Conservation (phyloP, 345 rosid species). For the Corymbia maculata region DNA sequence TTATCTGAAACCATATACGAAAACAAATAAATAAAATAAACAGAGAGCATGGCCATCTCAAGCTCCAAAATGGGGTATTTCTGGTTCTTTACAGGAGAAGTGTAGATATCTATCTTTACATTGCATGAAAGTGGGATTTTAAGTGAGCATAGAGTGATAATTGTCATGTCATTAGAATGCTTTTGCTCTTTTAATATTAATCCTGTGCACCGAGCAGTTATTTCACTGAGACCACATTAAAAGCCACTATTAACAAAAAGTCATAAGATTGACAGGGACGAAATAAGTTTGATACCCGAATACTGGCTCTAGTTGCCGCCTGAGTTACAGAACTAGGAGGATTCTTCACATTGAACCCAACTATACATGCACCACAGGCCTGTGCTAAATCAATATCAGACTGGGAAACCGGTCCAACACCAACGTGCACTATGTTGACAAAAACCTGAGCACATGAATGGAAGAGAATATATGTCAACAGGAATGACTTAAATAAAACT, state of each 20-base stretch:
- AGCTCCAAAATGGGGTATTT: not conserved
- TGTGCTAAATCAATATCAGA: slow-evolving; percentile 88
- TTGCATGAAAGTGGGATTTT: not conserved
- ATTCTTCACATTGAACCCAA: slow-evolving; percentile 76
- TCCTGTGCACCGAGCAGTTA: not conserved
- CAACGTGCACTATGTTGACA: slow-evolving; percentile 79
- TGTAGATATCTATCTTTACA: not conserved
- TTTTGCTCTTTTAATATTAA: not conserved
- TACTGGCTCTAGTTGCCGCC: slow-evolving; percentile 50
- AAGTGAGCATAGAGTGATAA: not conserved
- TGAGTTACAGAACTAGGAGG: slow-evolving; percentile 26
- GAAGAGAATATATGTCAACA: not conserved
- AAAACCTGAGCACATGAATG: slow-evolving; percentile 43
- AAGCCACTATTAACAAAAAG: not conserved
- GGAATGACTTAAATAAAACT: not conserved
- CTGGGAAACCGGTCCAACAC: slow-evolving; percentile 81
- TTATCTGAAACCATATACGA: slow-evolving; percentile 27
- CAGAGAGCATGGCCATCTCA: not conserved
- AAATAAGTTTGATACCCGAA: slow-evolving; percentile 33
- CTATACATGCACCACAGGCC: slow-evolving; percentile 73
- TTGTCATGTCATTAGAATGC: not conserved
- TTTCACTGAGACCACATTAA: not conserved
- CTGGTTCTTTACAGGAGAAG: not conserved
- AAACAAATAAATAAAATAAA: not conserved
- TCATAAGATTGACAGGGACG: not conserved